phyloP scores from a whole-genome alignment of 768 basidiomycete genomes.

The Auricularia cornea region DNA sequence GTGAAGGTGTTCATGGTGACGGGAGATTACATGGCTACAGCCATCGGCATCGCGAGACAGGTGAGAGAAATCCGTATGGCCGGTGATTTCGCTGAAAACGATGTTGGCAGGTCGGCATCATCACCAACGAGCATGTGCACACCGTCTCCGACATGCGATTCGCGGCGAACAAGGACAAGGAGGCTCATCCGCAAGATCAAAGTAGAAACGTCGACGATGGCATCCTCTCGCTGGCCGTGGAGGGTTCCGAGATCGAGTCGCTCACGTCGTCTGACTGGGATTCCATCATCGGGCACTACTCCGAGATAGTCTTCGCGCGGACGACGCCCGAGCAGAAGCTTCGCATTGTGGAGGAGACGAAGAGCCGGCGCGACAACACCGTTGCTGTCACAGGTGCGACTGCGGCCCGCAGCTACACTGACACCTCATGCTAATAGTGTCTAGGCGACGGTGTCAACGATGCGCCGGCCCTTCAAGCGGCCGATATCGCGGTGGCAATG shows the following conservation, averaged over 20 bases:
- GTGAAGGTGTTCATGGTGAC: slow-evolving; percentile 31
- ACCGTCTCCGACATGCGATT: slow-evolving; percentile 23
- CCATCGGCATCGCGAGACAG: slow-evolving; percentile 30
- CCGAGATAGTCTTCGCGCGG: slow-evolving; percentile 43
- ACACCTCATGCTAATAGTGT: neutral
- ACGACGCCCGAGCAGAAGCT: slow-evolving; percentile 53
- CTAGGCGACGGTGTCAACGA: slow-evolving; percentile 48
- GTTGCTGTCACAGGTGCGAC: slow-evolving; percentile 33
- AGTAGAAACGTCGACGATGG: neutral
- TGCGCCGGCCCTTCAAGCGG: slow-evolving; percentile 41
- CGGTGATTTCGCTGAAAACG: neutral
- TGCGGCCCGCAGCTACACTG: neutral
- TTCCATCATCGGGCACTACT: slow-evolving; percentile 28
- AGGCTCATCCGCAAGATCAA: neutral
- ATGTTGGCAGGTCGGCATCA: slow-evolving; percentile 25
- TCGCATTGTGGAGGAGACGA: slow-evolving; percentile 46
- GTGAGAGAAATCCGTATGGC: neutral
- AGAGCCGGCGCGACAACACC: slow-evolving; percentile 37
- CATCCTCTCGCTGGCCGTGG: slow-evolving; percentile 33
- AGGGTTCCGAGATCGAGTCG: slow-evolving; percentile 35
- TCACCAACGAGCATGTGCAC: slow-evolving; percentile 31
- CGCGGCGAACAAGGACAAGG: slow-evolving; percentile 12
- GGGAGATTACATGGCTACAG: slow-evolving; percentile 27
- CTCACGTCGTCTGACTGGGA: slow-evolving; percentile 34
- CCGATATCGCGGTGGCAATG: slow-evolving; percentile 50